Evolutionary conservation across 805 yeast species (phyloP), one percentile per base, ranked within the genome.

Genomic region (Kuraishia borneana): DNA sequence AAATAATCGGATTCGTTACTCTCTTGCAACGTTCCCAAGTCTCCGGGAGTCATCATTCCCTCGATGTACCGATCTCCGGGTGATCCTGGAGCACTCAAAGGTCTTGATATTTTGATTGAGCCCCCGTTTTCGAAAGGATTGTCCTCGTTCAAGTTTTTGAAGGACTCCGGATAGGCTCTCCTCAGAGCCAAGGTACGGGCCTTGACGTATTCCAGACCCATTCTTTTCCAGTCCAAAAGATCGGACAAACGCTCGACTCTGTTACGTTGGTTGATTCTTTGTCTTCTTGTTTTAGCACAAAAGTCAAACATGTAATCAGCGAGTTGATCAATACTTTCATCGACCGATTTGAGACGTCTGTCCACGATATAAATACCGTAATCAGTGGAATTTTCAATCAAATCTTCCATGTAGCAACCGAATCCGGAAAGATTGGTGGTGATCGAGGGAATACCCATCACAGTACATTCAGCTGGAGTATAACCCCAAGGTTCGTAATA

Each of bases 401-500:
- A 68, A 56, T 89, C 96, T 60, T 89, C 98, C 97, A 89, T 89
- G 62, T 89, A 89, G 44, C 97, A 94, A 33, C 98, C 98, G 53
- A 89, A 89, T 1, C 98, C 98, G 2, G 96, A 84, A 39, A 89
- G 63, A 55, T 89, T 89, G 28, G 98, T 89, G 8, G 98, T 89
- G 50, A 89, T 83, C 5, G 96, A 84, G 13, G 98, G 98, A 39
- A 92, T 94, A 37, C 98, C 98, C 98, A 89, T 89, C 18, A 92
- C 98, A 1, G 98, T 89, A 65, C 98, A 92, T 57, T 89, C 98
- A 6, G 97, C 97, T 3, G 98, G 98, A 2, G 98, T 89, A 58
- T 89, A 89, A 26, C 98, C 98, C 98, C 98, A 89, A 3, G 98
- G 98, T 61, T 89, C 98, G 54, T 89, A 89, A 61, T 89, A 89